These are phyloP conservation scores for Stygiomarasmius scandens DNA, from an alignment of 1,284 basidiomycete species.

Conservation along the genomic window DNA sequence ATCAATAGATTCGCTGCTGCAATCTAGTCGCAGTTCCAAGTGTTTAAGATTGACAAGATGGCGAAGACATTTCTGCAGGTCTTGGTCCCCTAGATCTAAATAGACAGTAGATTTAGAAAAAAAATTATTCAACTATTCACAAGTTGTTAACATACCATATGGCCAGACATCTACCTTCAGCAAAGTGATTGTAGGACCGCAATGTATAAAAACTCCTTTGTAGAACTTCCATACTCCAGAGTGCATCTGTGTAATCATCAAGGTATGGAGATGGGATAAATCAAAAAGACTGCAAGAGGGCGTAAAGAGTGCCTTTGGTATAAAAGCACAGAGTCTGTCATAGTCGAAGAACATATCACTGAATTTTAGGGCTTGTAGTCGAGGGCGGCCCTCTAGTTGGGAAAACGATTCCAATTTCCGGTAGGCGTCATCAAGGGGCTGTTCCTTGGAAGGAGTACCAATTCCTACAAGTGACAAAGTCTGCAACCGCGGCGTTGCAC, in stretches of 20 bases:
- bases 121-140: not conserved
- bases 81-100: not conserved
- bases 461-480: too few species aligned
- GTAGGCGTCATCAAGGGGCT: too few species aligned
- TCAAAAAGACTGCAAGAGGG: not conserved
- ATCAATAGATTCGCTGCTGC: not conserved
- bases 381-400: not conserved
- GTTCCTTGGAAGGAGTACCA: too few species aligned
- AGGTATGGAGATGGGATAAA: not conserved
- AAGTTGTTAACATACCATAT: not conserved
- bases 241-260: not conserved
- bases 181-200: not conserved
- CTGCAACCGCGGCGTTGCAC: not conserved
- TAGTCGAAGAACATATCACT: not conserved
- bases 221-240: not conserved
- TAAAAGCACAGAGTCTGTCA: not conserved
- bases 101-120: not conserved
- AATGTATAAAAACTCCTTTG: not conserved
- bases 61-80: not conserved
- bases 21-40: not conserved
- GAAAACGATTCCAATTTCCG: not conserved
- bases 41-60: not conserved
- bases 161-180: not conserved
- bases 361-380: not conserved
- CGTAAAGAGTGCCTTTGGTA: not conserved